Evolutionary conservation across 805 yeast genomes (phyloP), one percentile per base, ranked within the genome.

Genomic region (Yamadazyma laniorum): DNA sequence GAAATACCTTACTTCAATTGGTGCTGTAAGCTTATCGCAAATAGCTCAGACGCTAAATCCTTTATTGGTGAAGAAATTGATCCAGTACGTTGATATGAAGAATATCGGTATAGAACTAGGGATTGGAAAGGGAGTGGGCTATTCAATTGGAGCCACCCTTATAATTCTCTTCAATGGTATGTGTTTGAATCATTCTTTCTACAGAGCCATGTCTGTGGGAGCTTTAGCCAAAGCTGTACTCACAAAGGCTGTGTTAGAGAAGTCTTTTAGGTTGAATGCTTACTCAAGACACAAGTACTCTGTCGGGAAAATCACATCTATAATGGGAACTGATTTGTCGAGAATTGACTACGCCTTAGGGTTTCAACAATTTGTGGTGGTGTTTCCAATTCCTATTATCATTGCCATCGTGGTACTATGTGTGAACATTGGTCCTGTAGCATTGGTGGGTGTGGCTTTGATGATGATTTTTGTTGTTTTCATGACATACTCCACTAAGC

Each of bases 241-340:
- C 39, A 84, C 87, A 3, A 82, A 84, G 44, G 80, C 82, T 5
- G 66, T 86, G 12, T 69, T 84, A 43, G 75, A 75, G 37, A 88
- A 88, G 57, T 72, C 90, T 8, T 75, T 85, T 48, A 65, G 56
- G 36, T 63, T 88, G 11, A 74, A 79, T 42, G 72, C 79, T 8
- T 67, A 65, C 33, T 75, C 90, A 3, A 72, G 73, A 35, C 72
- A 74, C 44, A 65, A 72, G 44, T 85, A 64, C 52, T 80, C 95
- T 1, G 72, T 77, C 15, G 83, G 91, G 34, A 77, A 74, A 43
- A 73, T 88, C 42, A 85, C 95, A 18, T 79, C 88, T 6, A 61
- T 86, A 52, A 74, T 87, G 55, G 85, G 93, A 43, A 79, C 95
- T 2, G 96, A 88, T 55, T 65, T 88, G 25, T 74, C 89, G 12